Conservation (phyloP, 2,329 filamentous ascomycete species). For the Fusarium citri region DNA sequence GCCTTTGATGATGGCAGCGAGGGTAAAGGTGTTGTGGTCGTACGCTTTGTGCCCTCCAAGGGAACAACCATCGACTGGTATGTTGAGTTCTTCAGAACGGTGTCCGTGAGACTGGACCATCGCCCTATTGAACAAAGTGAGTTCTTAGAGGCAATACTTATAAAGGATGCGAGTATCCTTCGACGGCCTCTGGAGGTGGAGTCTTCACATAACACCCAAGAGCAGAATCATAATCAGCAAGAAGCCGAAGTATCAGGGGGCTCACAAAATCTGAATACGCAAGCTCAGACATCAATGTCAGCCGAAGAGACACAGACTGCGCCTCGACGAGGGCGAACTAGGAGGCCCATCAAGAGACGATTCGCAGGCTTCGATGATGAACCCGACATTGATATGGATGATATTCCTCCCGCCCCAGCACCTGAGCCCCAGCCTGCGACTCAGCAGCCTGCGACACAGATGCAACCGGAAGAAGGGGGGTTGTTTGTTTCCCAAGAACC, state of each 20-base stretch:
- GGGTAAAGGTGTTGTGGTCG: conserved; percentile 80
- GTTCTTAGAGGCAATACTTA: conserved; percentile 89
- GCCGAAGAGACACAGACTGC: conserved; percentile 40
- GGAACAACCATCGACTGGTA: conserved; percentile 72
- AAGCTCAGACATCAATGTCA: conserved; percentile 26
- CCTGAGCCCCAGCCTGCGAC: conserved; percentile 2
- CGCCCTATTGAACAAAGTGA: conserved; percentile 89
- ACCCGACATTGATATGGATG: conserved; percentile 54
- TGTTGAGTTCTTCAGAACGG: conserved; percentile 72
- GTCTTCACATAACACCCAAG: conserved; percentile 42
- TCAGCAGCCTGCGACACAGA: background rate
- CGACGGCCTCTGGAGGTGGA: conserved; percentile 73
- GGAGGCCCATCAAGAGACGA: conserved; percentile 61
- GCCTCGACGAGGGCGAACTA: conserved; percentile 42
- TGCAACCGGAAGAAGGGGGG: conserved; percentile 51
- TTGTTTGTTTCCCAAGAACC: conserved; percentile 69
- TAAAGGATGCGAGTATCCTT: conserved; percentile 79
- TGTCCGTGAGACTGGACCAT: conserved; percentile 80
- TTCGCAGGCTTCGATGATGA: conserved; percentile 78
- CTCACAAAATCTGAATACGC: conserved; percentile 13
- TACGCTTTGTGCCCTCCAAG: conserved; percentile 74
- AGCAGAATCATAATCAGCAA: conserved; percentile 10
- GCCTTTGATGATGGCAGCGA: conserved; percentile 72
- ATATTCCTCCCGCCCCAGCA: conserved; percentile 22
- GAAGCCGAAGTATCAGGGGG: conserved; percentile 10